Base-by-base conservation (phyloP, 2,329 filamentous ascomycete genomes). In the Hymenoscyphus fraxineus region DNA sequence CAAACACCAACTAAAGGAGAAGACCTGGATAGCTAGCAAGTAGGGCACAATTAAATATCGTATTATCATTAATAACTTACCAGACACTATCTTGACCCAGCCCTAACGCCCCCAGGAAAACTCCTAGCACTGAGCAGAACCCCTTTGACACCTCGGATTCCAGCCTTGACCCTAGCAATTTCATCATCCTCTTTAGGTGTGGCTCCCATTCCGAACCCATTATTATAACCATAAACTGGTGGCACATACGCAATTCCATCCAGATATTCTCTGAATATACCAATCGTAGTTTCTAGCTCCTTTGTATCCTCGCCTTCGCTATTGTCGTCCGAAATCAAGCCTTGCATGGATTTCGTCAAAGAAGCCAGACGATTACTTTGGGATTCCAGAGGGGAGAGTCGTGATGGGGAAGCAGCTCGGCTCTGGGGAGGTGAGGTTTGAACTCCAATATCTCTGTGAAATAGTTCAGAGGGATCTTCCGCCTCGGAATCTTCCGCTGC, bases 111-210 rank as follows among this genome's bases (percentile, higher is more conserved):
- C 1, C 71, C 72, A 1, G 88, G 89, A 69, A 94, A 94, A 71
- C 86, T 91, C 72, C 89, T 85, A 4, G 91, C 85, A 72, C 87
- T 92, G 63, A 96, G 76, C 69, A 95, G 79, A 12, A 92, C 85
- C 1, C 91, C 91, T 79, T 96, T 96, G 54, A 95, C 85, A 64
- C 89, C 84, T 68, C 91, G 80, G 60, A 96, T 93, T 66, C 89
- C 90, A 68, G 86, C 86, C 78, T 90, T 91, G 22, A 91, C 81
- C 73, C 85, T 86, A 67, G 86, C 86, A 71, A 92, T 87, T 77
- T 91, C 89, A 76, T 94, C 90, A 66, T 87, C 83, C 38, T 83
- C 83, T 70, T 86, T 86, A 59, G 77, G 76, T 19, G 51, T 61
- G 35, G 27, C 16, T 10, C 27, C 15, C 38, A 27, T 41, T 6